Evolutionary conservation across 768 basidiomycete genomes (phyloP).

Genomic region (Amyloporia xantha): DNA sequence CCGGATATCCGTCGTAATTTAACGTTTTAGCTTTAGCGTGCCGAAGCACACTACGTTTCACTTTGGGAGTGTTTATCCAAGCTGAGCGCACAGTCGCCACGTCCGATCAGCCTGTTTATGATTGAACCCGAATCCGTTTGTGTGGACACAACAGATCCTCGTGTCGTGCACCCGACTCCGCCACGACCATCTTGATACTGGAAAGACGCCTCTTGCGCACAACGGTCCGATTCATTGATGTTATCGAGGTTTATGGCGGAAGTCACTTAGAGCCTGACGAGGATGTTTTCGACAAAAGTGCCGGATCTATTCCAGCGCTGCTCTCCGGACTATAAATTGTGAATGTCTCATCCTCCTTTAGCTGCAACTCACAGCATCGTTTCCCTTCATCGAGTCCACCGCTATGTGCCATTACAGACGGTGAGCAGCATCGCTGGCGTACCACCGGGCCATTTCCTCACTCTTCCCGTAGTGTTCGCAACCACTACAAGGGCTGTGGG

Average conservation of each 20-base stretch:
- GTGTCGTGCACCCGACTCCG: constrained; percentile 21
- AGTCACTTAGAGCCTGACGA: neutral
- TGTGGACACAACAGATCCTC: constrained; percentile 15
- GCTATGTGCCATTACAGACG: constrained; percentile 70
- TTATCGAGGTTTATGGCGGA: constrained; percentile 18
- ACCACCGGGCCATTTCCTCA: too few relatives aligned
- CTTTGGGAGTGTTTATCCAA: constrained; percentile 1
- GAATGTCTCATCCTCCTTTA: constrained; percentile 3
- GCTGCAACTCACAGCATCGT: constrained; percentile 12
- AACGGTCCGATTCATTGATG: constrained; percentile 24
- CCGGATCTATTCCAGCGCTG: constrained; percentile 14
- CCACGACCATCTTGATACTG: constrained; percentile 25
- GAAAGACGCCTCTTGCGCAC: constrained; percentile 16
- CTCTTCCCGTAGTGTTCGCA: constrained; percentile 45
- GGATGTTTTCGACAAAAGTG: neutral
- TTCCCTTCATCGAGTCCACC: constrained; percentile 10
- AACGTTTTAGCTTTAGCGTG: constrained; percentile 28
- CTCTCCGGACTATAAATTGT: constrained; percentile 20
- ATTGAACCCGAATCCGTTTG: constrained; percentile 8
- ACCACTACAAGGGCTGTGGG: constrained; percentile 50
- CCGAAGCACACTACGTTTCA: constrained; percentile 13
- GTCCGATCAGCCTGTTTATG: constrained; percentile 17
- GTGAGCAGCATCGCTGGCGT: too few relatives aligned
- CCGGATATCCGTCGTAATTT: constrained; percentile 12
- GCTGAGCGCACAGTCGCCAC: constrained; percentile 8